A percentile compares a stretch with the other conserved stretches of the same genome.
These are phyloP conservation scores for Clonostachys chloroleuca DNA, from an alignment of 2,329 filamentous ascomycete species.

Conservation along the genomic window DNA sequence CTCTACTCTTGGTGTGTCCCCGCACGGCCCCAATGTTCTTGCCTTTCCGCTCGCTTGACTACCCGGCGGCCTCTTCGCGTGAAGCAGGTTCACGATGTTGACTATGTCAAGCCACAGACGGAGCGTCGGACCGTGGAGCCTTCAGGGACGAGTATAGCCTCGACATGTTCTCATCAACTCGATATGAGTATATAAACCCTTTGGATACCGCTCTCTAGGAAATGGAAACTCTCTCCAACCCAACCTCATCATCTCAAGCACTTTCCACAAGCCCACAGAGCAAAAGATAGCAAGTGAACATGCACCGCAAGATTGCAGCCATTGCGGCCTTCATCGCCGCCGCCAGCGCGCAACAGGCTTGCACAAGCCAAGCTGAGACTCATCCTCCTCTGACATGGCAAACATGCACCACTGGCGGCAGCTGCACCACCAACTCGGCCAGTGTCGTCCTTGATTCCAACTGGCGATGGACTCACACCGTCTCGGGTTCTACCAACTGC, in stretches of 20 bases:
- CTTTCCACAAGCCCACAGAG: neutral
- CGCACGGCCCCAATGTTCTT: too few relatives aligned
- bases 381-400: slow-evolving; percentile 41
- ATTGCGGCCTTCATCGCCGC: slow-evolving; percentile 7
- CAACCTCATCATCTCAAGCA: neutral
- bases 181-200: too few relatives aligned
- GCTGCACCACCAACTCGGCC: slow-evolving; percentile 34
- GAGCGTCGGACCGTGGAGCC: too few relatives aligned
- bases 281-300: neutral
- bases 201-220: too few relatives aligned
- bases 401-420: slow-evolving; percentile 32
- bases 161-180: too few relatives aligned
- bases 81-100: too few relatives aligned
- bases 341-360: slow-evolving; percentile 33
- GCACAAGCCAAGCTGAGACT: slow-evolving; percentile 26
- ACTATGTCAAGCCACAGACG: too few relatives aligned
- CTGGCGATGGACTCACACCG: slow-evolving; percentile 48
- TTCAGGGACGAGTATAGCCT: too few relatives aligned
- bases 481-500: slow-evolving; percentile 34
- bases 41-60: too few relatives aligned
- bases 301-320: neutral
- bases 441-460: slow-evolving; percentile 46
- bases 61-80: too few relatives aligned
- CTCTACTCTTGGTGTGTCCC: too few relatives aligned
- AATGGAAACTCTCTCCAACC: neutral